These are phyloP conservation scores for Hypholoma fasciculare DNA, from an alignment of 768 basidiomycete species.

Conservation along the genomic window DNA sequence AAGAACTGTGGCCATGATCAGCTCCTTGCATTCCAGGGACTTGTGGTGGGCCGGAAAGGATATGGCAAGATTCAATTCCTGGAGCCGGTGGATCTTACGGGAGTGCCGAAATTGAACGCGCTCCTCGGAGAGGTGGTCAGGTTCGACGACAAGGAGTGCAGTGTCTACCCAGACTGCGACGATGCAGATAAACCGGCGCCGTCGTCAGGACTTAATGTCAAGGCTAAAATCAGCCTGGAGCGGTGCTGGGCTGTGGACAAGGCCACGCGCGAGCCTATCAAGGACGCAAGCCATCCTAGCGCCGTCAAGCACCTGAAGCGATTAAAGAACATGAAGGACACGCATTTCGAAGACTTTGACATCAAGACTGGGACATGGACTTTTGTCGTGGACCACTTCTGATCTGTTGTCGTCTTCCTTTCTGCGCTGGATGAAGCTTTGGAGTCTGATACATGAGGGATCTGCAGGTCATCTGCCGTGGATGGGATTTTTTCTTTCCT, in stretches of 20 bases:
- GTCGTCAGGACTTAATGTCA: conserved; percentile 88
- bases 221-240: conserved; percentile 72
- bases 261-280: conserved; percentile 87
- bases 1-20: conserved; percentile 65
- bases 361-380: conserved; percentile 85
- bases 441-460: conserved; percentile 8
- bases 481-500: conserved; percentile 11
- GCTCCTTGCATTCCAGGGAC: conserved; percentile 68
- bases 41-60: conserved; percentile 89
- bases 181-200: conserved; percentile 82
- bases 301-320: conserved; percentile 76
- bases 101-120: conserved; percentile 73
- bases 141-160: conserved; percentile 90
- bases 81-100: conserved; percentile 85
- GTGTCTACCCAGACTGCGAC: conserved; percentile 89
- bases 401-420: conserved; percentile 21
- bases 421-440: not conserved
- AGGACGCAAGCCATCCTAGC: conserved; percentile 70
- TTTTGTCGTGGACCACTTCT: conserved; percentile 94
- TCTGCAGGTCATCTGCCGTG: conserved; percentile 25
- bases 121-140: conserved; percentile 86
- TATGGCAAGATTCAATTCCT: conserved; percentile 87
- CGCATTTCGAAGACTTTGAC: conserved; percentile 82
- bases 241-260: conserved; percentile 91
- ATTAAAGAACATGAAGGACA: conserved; percentile 82